Evolutionary conservation across 352 stramenopile genomes (phyloP), one percentile per base, ranked within the genome.

Genomic region (Phytophthora podocarpi): DNA sequence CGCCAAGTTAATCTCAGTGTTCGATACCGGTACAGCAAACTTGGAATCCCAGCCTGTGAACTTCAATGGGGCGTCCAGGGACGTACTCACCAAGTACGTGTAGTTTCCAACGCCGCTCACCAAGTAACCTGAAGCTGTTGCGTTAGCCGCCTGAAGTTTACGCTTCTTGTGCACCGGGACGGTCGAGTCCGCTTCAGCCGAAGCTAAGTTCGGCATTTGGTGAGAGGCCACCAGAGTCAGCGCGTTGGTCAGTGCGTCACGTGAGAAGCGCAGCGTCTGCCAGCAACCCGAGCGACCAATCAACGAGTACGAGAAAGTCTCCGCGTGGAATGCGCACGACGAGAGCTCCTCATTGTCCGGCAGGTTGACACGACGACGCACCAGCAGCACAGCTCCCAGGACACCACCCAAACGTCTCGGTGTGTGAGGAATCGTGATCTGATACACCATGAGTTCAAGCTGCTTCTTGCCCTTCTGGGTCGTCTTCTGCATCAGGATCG

Each of bases 21-120:
- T 74, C 1, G 80, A 74, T 11, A 93, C 76, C 2, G 85, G 73
- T 0, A 91, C 84, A 16, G 80, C 82, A 48, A 91, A 93, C 65
- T 88, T 91, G 45, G 82, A 71, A 57, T 93, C 82, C 81, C 81
- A 93, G 4, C 72, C 80, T 10, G 74, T 76, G 27, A 90, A 64
- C 42, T 76, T 64, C 57, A 68, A 62, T 1, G 78, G 64, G 8
- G 53, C 45, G 34, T 83, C 65, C 20, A 80, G 28, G 1, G 57
- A 67, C 15, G 70, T 62, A 9, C 82, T 72, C 3, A 93, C 64
- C 9, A 93, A 48, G 65, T 88, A 91, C 47, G 71, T 87, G 15
- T 76, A 82, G 23, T 68, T 70, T 9, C 78, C 82, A 16, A 91
- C 60, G 21, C 62, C 64, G 20, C 68, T 73, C 3, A 70, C 63